Evolutionary conservation across 2,329 filamentous ascomycete genomes (phyloP).

Genomic region (Geosmithia flava): DNA sequence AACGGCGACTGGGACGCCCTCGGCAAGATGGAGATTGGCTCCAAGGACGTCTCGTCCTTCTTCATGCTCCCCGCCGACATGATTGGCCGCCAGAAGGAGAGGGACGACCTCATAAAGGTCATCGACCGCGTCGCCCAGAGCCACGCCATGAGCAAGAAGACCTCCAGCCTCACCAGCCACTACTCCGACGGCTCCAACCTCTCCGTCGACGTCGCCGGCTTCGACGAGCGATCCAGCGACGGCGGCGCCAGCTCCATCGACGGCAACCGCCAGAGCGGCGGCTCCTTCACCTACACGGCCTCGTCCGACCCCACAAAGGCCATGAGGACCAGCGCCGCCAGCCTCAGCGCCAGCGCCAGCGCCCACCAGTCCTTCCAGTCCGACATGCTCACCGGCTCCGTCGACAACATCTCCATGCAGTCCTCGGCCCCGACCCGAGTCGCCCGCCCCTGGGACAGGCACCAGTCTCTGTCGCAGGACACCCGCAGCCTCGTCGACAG

Average conservation of each 20-base stretch:
- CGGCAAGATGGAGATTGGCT: conserved; percentile 62
- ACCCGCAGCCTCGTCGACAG: conserved; percentile 32
- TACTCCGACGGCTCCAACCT: conserved; percentile 42
- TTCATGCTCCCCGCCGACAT: conserved; percentile 75
- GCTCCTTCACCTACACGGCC: conserved; percentile 33
- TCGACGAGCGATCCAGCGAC: conserved; percentile 45
- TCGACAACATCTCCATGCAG: conserved; percentile 31
- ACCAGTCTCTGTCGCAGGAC: conserved; percentile 38
- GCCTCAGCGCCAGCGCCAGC: neutral
- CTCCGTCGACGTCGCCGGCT: conserved; percentile 35
- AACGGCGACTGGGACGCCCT: conserved; percentile 63
- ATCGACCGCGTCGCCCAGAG: conserved; percentile 65
- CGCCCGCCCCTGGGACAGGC: conserved; percentile 36
- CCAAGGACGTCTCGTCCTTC: conserved; percentile 83
- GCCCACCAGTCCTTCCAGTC: conserved; percentile 27
- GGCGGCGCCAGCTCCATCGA: conserved; percentile 41
- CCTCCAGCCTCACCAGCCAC: conserved; percentile 27
- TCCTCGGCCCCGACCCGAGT: conserved; percentile 24
- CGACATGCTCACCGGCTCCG: conserved; percentile 26
- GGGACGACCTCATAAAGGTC: conserved; percentile 55
- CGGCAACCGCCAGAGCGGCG: conserved; percentile 32
- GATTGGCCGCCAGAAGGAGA: conserved; percentile 68
- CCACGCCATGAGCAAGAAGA: conserved; percentile 36
- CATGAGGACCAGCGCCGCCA: conserved; percentile 12
- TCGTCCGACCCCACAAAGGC: conserved; percentile 25